Evolutionary conservation across 108 stramenopile species (phyloP).

Genomic region (Parmales sp.): DNA sequence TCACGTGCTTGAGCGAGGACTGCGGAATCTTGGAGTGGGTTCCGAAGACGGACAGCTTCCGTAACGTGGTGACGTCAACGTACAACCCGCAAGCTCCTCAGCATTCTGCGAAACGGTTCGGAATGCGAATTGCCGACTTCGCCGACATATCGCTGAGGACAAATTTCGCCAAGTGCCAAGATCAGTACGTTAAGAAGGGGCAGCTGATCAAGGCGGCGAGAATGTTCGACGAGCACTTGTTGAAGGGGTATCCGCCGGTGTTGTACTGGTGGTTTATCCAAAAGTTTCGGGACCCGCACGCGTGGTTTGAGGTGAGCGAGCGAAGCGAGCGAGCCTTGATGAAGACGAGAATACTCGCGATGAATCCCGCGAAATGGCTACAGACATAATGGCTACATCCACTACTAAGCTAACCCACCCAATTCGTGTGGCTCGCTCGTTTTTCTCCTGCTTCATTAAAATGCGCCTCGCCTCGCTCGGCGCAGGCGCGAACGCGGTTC

Average conservation of each 20-base stretch:
- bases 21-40: slow-evolving; percentile 99
- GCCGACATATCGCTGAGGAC: slow-evolving; percentile 45
- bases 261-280: slow-evolving; percentile 96
- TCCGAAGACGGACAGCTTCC: slow-evolving; percentile 69
- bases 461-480: too few relatives aligned
- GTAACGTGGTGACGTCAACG: slow-evolving; percentile 51
- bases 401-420: too few relatives aligned
- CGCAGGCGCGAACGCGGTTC: slow-evolving; percentile 84
- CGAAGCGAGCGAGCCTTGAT: too few relatives aligned
- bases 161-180: slow-evolving; percentile 56
- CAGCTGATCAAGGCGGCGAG: slow-evolving; percentile 45
- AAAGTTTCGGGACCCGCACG: slow-evolving; percentile 79
- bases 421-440: too few relatives aligned
- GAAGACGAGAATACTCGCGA: too few relatives aligned
- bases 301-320: slow-evolving; percentile 96
- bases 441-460: too few relatives aligned
- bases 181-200: slow-evolving; percentile 56
- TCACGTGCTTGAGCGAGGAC: slow-evolving; percentile 93
- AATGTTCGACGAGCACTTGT: slow-evolving; percentile 51
- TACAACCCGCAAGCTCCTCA: slow-evolving; percentile 70
- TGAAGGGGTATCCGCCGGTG: slow-evolving; percentile 63
- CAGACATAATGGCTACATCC: too few relatives aligned
- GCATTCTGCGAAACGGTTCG: slow-evolving; percentile 39
- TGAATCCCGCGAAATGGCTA: too few relatives aligned
- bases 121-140: slow-evolving; percentile 46